Conservation (phyloP, 2,329 filamentous ascomycete genomes). For the Curvularia sp. region DNA sequence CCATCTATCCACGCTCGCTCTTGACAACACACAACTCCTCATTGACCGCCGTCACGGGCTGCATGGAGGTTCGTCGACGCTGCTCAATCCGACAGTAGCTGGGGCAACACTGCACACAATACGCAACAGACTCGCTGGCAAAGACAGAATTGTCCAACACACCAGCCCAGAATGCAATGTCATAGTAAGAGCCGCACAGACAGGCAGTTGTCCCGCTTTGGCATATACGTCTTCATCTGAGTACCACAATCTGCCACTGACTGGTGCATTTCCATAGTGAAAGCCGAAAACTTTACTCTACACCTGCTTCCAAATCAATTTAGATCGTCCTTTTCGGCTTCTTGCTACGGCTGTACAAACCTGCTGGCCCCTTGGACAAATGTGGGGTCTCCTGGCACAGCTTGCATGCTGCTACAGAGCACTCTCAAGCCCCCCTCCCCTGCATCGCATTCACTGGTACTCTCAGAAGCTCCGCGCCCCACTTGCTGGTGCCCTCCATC, state of each 20-base stretch:
- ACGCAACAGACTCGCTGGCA: too few species aligned
- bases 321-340: slow-evolving; percentile 9
- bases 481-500: slow-evolving; percentile 4
- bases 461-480: slow-evolving; percentile 2
- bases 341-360: neutral
- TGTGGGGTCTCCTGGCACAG: slow-evolving; percentile 15
- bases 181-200: slow-evolving; percentile 1
- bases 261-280: slow-evolving; percentile 4
- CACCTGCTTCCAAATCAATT: slow-evolving; percentile 12
- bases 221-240: neutral
- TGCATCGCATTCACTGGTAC: slow-evolving; percentile 12
- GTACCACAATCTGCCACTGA: slow-evolving; percentile 8
- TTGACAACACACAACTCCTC: slow-evolving; percentile 11
- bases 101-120: neutral
- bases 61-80: too few species aligned
- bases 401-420: slow-evolving; percentile 1
- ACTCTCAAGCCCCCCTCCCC: slow-evolving; percentile 11
- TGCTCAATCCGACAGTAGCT: neutral
- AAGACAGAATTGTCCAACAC: neutral
- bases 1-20: slow-evolving; percentile 9
- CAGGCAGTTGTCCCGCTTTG: slow-evolving; percentile 2
- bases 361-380: slow-evolving; percentile 6
- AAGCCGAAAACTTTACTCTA: slow-evolving; percentile 8
- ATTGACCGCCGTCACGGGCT: slow-evolving; percentile 27
- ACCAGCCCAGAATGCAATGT: neutral